Base-by-base conservation (phyloP, 179 eudicot genomes). In the Pouteria campechiana region DNA sequence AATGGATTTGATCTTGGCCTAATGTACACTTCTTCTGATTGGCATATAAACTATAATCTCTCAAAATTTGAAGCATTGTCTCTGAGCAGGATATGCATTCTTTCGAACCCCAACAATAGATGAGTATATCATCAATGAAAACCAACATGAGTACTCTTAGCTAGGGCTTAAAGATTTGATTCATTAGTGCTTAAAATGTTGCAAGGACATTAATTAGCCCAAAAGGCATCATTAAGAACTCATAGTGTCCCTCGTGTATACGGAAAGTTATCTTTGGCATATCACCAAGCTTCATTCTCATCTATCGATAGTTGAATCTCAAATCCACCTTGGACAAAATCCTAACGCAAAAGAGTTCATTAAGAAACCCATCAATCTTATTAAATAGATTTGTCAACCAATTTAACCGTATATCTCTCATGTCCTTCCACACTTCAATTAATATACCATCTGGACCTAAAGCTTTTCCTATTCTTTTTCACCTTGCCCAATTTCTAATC, bases 261-360 rank as follows among this genome's bases (percentile, higher is more conserved):
- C 23, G 4, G 9, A 44, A 44, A 15, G 36, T 23, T 0, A 12
- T 44, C 16, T 44, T 44, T 1, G 35, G 20, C 8, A 25, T 25
- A 12, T 44, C 22, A n/a, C 3, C 6, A 8, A 2, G 5, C 5
- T 14, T 5, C 1, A 44, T 15, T 7, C 20, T 0, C 11, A 44
- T 24, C n/a, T 44, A 35, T 3, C 30, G 49, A 16, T 44, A 44
- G 11, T 35, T 24, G 3, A 6, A 44, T 8, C n/a, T 2, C 1
- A 44, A 16, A 21, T 44, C 36, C 7, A 44, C 17, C 16, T 44
- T 44, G 13, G 49, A 44, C 9, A 44, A 44, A 1, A 44, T 5
- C 6, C 4, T 25, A 6, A 35, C 49, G 2, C 36, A 33, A 6
- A 6, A 14, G 7, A 29, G 35, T 9, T 44, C 33, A 13, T 44